Conservation (phyloP, 116 monocot species). For the Posidonia oceanica region DNA sequence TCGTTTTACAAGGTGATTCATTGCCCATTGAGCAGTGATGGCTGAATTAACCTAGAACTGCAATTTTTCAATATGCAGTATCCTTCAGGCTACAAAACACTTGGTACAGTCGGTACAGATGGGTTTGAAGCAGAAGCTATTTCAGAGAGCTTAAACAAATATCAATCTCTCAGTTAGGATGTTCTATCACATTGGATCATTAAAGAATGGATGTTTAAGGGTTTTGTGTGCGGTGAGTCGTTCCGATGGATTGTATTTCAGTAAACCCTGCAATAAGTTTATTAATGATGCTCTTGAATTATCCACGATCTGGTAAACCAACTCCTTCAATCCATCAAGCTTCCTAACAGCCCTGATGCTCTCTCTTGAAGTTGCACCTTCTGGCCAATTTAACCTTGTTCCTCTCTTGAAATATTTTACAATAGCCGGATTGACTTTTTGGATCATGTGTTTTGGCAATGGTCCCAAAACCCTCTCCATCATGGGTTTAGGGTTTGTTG, state of each 20-base stretch:
- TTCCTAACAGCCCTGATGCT: constrained; percentile 87
- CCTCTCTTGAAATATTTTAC: constrained; percentile 67
- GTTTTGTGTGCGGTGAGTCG: constrained; percentile 75
- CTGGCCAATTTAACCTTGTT: constrained; percentile 76
- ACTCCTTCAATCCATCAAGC: constrained; percentile 62
- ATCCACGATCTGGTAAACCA: constrained; percentile 41
- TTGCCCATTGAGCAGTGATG: too few relatives aligned
- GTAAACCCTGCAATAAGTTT: constrained; percentile 52
- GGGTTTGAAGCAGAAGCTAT: too few relatives aligned
- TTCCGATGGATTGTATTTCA: constrained; percentile 65
- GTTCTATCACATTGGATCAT: constrained; percentile 16
- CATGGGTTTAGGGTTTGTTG: too few relatives aligned
- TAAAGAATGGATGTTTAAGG: constrained; percentile 73
- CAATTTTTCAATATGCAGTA: too few relatives aligned
- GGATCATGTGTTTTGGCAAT: too few relatives aligned
- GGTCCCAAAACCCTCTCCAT: too few relatives aligned
- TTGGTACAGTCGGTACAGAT: too few relatives aligned
- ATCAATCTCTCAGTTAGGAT: too few relatives aligned
- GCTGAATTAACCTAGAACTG: too few relatives aligned
- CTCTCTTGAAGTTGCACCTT: constrained; percentile 85
- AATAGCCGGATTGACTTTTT: constrained; percentile 25
- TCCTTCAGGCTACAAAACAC: too few relatives aligned
- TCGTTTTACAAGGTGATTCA: too few relatives aligned
- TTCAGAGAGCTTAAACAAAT: too few relatives aligned
- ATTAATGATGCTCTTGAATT: constrained; percentile 27